Evolutionary conservation across 306 rosid genomes (phyloP), one percentile per base, ranked within the genome.

Genomic region (Castanea sativa): DNA sequence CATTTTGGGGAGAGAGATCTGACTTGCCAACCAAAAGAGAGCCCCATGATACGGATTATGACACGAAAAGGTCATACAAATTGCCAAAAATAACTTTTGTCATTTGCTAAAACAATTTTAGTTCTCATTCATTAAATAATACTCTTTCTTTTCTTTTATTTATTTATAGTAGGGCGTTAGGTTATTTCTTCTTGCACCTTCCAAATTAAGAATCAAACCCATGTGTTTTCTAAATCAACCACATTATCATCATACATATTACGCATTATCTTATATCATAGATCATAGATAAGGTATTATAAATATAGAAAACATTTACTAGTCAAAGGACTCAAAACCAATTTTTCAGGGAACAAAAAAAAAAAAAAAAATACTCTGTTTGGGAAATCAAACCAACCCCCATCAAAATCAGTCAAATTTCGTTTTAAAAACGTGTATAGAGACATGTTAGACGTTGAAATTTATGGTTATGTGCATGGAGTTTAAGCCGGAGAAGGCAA

Each of bases 101-200:
- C 73, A n/a, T 78, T 75, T 79, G 68, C 30, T 67, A 69, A 60
- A 64, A 32, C 9, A 56, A 38, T 19, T 49, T 49, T 12, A 20
- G 53, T 21, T 45, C 45, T 41, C 45, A 52, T 11, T 52, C 72
- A 49, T 69, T 56, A 35, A 53, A 45, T 64, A 77, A 43, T 69
- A 71, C 16, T 13, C 11, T 55, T 43, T 53, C 9, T 74, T 25
- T 49, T 23, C 1, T 79, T 79, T 41, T 41, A 41, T 41, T 41
- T 41, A 7, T 41, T 65, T 69, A 21, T 70, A 15, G 1, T 29
- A 52, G 33, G 38, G 27, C 76, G 41, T 58, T 64, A 71, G 78
- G 76, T 59, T 27, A 41, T 52, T 79, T 83, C 87, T 76, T 83
- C 58, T 81, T 80, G 27, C 70, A 67, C 77, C 55, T 73, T 79